These are phyloP conservation scores for Lodderomyces jiufengensis DNA, from an alignment of 1,139 yeast genomes.

Conservation along the genomic window DNA sequence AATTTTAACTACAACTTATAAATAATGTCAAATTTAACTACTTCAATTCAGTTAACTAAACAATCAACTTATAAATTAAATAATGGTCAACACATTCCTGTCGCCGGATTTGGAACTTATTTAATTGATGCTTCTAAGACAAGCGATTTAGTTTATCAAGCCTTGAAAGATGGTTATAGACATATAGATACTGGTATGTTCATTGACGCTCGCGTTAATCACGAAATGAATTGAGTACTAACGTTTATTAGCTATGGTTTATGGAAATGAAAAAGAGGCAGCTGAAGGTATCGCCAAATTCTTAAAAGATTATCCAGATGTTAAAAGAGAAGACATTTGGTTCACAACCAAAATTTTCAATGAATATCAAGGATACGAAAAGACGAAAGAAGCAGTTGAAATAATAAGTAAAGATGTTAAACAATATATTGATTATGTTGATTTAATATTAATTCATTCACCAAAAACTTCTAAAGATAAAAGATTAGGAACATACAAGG, in stretches of 20 bases:
- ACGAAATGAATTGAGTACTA: too few species aligned
- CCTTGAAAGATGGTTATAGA: conserved; percentile 62
- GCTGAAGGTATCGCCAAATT: conserved; percentile 36
- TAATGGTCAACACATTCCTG: conserved; percentile 38
- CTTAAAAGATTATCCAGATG: conserved; percentile 35
- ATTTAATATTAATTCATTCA: conserved; percentile 36
- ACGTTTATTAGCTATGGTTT: conserved; percentile 23
- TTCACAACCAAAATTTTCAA: conserved; percentile 62
- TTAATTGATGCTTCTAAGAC: conserved; percentile 24
- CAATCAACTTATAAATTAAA: conserved; percentile 29
- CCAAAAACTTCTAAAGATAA: conserved; percentile 28
- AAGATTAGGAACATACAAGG: conserved; percentile 38
- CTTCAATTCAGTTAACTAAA: conserved; percentile 28
- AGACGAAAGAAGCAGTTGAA: conserved; percentile 52
- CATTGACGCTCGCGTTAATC: conserved; percentile 17
- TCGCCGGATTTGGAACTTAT: conserved; percentile 39
- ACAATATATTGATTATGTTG: conserved; percentile 43
- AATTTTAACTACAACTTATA: background rate
- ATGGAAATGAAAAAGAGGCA: conserved; percentile 53
- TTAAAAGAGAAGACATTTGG: conserved; percentile 31
- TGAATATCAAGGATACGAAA: conserved; percentile 55
- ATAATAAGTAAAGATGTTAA: conserved; percentile 30
- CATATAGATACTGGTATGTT: conserved; percentile 36
- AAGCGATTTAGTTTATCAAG: conserved; percentile 30
- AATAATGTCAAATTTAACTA: conserved; percentile 12